phyloP scores from a whole-genome alignment of 106 monocot genomes.

The Acanthochlamys bracteata region DNA sequence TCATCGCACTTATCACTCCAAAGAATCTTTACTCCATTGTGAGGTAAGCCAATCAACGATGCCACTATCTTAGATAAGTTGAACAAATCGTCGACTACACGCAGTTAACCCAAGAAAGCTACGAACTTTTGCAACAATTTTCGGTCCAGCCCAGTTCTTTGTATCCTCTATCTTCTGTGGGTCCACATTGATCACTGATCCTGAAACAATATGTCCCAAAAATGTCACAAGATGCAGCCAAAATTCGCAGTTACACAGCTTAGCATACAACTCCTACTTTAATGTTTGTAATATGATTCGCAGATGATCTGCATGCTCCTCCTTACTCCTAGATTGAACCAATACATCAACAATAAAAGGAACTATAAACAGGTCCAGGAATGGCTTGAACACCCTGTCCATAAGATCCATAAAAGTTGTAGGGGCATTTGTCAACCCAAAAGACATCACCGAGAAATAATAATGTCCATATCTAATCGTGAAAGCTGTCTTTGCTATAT shows the following conservation, averaged over 20 bases:
- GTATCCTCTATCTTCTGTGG: not conserved
- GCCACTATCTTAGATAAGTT: not conserved
- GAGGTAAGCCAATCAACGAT: not conserved
- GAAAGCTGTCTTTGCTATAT: conserved; percentile 2
- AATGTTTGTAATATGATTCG: too few species aligned
- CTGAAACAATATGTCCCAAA: not conserved
- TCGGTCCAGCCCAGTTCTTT: not conserved
- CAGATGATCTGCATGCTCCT: too few species aligned
- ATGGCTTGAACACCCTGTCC: not conserved
- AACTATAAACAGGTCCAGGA: not conserved
- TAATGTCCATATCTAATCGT: not conserved
- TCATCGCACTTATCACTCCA: not conserved
- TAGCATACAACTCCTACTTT: too few species aligned
- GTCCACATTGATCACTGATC: not conserved
- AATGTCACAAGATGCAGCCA: not conserved
- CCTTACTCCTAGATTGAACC: too few species aligned
- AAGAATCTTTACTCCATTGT: not conserved
- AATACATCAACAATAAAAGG: conserved; percentile 4
- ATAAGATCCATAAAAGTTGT: conserved; percentile 4
- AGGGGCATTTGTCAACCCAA: conserved; percentile 1
- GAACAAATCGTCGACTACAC: not conserved
- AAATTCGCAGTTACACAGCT: conserved; percentile 8
- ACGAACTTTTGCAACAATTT: not conserved
- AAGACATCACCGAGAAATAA: not conserved
- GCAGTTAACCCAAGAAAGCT: not conserved